Percentiles rank a stretch among this genome's conserved stretches.
Conservation (phyloP, 1,284 basidiomycete genomes). For the Cutaneotrichosporon sp. region DNA sequence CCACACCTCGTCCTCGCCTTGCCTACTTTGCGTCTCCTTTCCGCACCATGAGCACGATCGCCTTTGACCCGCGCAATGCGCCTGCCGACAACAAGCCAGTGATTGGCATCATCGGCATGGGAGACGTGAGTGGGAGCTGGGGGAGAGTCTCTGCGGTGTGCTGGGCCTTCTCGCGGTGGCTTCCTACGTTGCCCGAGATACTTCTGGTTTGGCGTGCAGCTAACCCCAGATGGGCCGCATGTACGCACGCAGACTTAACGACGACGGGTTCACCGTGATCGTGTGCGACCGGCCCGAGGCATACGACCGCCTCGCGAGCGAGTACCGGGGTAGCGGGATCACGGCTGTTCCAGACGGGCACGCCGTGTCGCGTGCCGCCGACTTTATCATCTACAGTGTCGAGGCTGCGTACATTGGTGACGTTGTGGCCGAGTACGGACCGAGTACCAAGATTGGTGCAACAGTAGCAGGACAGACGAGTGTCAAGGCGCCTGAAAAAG, state of each 20-base stretch:
- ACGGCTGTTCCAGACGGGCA: slow-evolving; percentile 75
- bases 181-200: neutral
- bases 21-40: neutral
- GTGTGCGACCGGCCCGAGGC: slow-evolving; percentile 86
- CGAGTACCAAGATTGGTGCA: slow-evolving; percentile 88
- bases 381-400: slow-evolving; percentile 89
- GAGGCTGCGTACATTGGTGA: slow-evolving; percentile 85
- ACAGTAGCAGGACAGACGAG: slow-evolving; percentile 95
- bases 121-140: slow-evolving; percentile 51
- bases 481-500: slow-evolving; percentile 90
- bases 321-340: slow-evolving; percentile 63
- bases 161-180: neutral
- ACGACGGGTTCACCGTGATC: slow-evolving; percentile 63
- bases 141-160: neutral
- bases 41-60: slow-evolving; percentile 3
- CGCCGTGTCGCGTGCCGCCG: slow-evolving; percentile 75
- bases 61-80: neutral
- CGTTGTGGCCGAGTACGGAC: slow-evolving; percentile 85
- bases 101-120: slow-evolving; percentile 88
- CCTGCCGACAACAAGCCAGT: slow-evolving; percentile 55
- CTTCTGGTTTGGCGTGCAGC: neutral
- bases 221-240: slow-evolving; percentile 80
- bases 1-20: neutral
- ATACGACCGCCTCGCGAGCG: slow-evolving; percentile 64
- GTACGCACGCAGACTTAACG: slow-evolving; percentile 67